Percentiles rank a stretch among this genome's conserved stretches.
phyloP scores from a whole-genome alignment of 768 basidiomycete species.

The Pulveroboletus sp. region DNA sequence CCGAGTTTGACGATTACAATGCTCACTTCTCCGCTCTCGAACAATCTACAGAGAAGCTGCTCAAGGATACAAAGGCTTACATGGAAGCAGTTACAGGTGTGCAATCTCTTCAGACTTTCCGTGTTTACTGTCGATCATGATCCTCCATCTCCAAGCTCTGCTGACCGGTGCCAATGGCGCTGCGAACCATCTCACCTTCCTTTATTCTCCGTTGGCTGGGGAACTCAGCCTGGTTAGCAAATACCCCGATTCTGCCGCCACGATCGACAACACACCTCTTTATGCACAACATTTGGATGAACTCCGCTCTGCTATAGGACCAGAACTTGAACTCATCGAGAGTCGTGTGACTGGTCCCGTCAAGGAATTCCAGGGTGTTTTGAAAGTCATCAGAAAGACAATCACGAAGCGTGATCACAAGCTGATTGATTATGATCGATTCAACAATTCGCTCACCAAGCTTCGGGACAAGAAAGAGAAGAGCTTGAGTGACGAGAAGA shows the following conservation, averaged over 20 bases:
- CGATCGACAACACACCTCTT: conserved; percentile 69
- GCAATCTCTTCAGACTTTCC: neutral
- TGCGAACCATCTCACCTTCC: conserved; percentile 55
- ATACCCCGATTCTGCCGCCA: conserved; percentile 72
- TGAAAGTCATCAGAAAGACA: conserved; percentile 89
- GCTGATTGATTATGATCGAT: conserved; percentile 92
- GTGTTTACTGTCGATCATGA: conserved; percentile 1
- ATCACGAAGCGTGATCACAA: conserved; percentile 98
- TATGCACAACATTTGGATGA: conserved; percentile 80
- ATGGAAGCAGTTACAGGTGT: conserved; percentile 74
- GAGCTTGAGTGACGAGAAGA: conserved; percentile 92
- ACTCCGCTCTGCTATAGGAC: conserved; percentile 68
- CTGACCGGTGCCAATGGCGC: conserved; percentile 64
- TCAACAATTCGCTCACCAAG: conserved; percentile 93
- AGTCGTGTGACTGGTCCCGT: conserved; percentile 78
- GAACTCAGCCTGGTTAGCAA: conserved; percentile 80
- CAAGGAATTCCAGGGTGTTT: conserved; percentile 82
- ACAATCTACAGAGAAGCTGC: conserved; percentile 76
- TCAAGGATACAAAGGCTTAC: conserved; percentile 90
- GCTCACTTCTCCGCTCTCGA: conserved; percentile 77
- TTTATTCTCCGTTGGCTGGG: conserved; percentile 63
- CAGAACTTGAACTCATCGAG: conserved; percentile 93
- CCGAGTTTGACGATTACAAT: conserved; percentile 86
- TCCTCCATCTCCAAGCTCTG: conserved; percentile 41
- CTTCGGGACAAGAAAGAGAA: conserved; percentile 99